These are phyloP conservation scores for Grifola frondosa DNA, from an alignment of 1,284 basidiomycete genomes.

Conservation along the genomic window DNA sequence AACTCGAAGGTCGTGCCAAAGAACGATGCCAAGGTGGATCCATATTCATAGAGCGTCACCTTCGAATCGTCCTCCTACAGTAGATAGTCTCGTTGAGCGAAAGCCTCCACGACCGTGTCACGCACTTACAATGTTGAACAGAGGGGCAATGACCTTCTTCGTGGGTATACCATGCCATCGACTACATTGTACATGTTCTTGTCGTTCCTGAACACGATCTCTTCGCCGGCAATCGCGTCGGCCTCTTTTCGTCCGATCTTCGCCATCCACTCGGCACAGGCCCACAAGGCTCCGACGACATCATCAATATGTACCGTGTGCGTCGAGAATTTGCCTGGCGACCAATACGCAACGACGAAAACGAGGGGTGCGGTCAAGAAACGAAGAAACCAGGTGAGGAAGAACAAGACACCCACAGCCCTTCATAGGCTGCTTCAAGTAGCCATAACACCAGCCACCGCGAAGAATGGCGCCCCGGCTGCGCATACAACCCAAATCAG, in stretches of 20 bases:
- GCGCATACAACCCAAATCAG: constrained; percentile 40
- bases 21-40: constrained; percentile 66
- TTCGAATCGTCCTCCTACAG: constrained; percentile 76
- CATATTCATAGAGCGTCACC: constrained; percentile 75
- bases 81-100: too few species aligned
- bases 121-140: constrained; percentile 76
- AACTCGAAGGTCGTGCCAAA: constrained; percentile 88
- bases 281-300: constrained; percentile 73
- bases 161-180: constrained; percentile 58
- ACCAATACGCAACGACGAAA: constrained; percentile 56
- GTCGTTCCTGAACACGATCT: constrained; percentile 69
- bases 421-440: constrained; percentile 85
- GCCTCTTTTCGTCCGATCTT: constrained; percentile 61
- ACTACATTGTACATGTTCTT: constrained; percentile 64
- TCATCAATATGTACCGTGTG: constrained; percentile 82
- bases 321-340: constrained; percentile 76
- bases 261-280: constrained; percentile 74
- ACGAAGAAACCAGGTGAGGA: constrained; percentile 6
- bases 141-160: constrained; percentile 62
- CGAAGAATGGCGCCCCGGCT: constrained; percentile 47
- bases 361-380: constrained; percentile 1
- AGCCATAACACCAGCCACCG: constrained; percentile 84
- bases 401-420: constrained; percentile 56
- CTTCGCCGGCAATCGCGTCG: constrained; percentile 62
- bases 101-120: too few species aligned